Evolutionary conservation across 2,329 filamentous ascomycete species (phyloP).

Genomic region (Pyrenophora seminiperda): DNA sequence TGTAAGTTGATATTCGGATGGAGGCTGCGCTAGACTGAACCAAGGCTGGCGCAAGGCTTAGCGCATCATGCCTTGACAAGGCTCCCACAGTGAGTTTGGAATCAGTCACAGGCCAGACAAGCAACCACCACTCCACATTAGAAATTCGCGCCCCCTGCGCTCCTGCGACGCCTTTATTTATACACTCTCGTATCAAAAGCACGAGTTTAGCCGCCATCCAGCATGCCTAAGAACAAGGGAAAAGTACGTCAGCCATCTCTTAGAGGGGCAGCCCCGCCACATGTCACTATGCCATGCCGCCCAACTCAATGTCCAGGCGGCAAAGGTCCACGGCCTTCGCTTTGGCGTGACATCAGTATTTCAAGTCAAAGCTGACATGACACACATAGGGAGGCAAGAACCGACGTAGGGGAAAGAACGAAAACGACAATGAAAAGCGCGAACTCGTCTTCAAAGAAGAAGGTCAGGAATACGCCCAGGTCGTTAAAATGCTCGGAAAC

Average conservation of each 20-base stretch:
- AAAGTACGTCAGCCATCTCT: constrained; percentile 66
- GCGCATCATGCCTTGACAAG: constrained; percentile 17
- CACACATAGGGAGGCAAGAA: constrained; percentile 88
- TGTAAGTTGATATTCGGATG: constrained; percentile 6
- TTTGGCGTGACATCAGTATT: too few relatives aligned
- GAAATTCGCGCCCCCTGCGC: constrained; percentile 11
- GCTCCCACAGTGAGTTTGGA: constrained; percentile 22
- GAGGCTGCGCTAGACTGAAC: constrained; percentile 10
- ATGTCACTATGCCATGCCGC: constrained; percentile 15
- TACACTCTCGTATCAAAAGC: constrained; percentile 9
- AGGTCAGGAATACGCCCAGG: constrained; percentile 88
- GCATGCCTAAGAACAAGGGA: constrained; percentile 99
- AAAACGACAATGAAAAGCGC: constrained; percentile 95
- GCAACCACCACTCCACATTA: constrained; percentile 19
- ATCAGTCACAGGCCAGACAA: constrained; percentile 21
- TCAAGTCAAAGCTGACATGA: not conserved
- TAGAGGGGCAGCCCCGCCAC: constrained; percentile 30
- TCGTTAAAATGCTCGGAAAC: constrained; percentile 95
- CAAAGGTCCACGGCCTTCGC: not conserved
- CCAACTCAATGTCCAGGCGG: constrained; percentile 13
- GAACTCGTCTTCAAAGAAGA: constrained; percentile 99
- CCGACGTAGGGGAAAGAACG: constrained; percentile 96
- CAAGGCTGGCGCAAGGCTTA: constrained; percentile 5
- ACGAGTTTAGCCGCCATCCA: constrained; percentile 43
- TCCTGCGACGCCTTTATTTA: constrained; percentile 5